Conservation (phyloP, 495 filamentous ascomycete genomes). For the Aspergillus leporis region DNA sequence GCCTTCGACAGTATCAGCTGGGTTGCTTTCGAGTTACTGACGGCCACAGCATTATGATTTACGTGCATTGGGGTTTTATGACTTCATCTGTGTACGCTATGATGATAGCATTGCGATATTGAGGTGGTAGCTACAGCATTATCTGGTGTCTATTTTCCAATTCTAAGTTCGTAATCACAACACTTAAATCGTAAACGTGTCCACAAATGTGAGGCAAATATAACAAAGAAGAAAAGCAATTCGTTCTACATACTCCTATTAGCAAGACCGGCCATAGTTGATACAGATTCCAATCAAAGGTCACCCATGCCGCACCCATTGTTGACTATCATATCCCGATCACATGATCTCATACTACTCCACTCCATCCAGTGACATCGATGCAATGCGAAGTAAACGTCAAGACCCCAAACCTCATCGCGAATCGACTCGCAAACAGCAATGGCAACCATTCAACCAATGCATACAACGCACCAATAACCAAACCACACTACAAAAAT, state of each 20-base stretch:
- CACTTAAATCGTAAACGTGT: too few relatives aligned
- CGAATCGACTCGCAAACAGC: background rate
- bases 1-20: background rate
- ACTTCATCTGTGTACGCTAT: background rate
- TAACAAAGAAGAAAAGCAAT: too few relatives aligned
- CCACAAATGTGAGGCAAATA: too few relatives aligned
- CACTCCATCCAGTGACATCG: background rate
- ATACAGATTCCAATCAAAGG: background rate
- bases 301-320: too few relatives aligned
- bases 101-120: background rate
- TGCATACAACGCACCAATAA: background rate
- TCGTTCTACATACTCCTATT: too few relatives aligned
- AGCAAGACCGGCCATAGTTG: background rate
- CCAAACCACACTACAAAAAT: conserved; percentile 24
- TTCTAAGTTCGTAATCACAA: background rate
- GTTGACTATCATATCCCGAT: too few relatives aligned
- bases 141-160: background rate
- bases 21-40: background rate
- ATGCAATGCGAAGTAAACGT: background rate
- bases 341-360: conserved; percentile 13
- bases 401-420: background rate
- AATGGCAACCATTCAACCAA: conserved; percentile 9
- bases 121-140: background rate
- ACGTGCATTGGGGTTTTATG: background rate
- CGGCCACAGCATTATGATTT: background rate